Evolutionary conservation across 1,284 basidiomycete genomes (phyloP).

Genomic region (Hortiboletus rubellus): DNA sequence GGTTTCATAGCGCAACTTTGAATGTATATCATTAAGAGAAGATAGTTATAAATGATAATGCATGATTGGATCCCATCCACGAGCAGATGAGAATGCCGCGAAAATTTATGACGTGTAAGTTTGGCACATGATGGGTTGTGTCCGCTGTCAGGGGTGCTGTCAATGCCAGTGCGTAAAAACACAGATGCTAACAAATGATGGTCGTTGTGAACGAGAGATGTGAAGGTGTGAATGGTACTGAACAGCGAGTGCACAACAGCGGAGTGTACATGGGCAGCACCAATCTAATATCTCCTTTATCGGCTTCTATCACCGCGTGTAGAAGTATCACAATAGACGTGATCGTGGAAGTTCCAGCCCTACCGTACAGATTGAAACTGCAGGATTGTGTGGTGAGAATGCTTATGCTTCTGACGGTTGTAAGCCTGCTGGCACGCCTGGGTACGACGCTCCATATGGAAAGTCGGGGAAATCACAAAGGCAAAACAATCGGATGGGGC

Average conservation of each 20-base stretch:
- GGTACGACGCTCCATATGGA: constrained; percentile 11
- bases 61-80: constrained; percentile 29
- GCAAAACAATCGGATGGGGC: constrained; percentile 3
- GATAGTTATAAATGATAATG: constrained; percentile 34
- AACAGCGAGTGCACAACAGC: constrained; percentile 28
- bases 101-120: constrained; percentile 13
- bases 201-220: constrained; percentile 22
- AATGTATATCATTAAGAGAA: constrained; percentile 29
- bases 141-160: constrained; percentile 10
- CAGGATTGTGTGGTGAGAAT: constrained; percentile 5
- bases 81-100: constrained; percentile 19
- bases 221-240: constrained; percentile 19
- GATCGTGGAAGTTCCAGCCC: constrained; percentile 3
- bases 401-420: constrained; percentile 1
- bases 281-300: constrained; percentile 16
- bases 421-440: constrained; percentile 7
- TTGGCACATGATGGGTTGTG: constrained; percentile 10
- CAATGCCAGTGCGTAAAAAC: constrained; percentile 20
- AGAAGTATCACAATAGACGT: constrained; percentile 11
- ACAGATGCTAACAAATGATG: constrained; percentile 27
- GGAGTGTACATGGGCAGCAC: constrained; percentile 21
- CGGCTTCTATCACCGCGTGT: constrained; percentile 15
- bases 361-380: constrained; percentile 15
- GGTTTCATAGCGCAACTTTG: neutral
- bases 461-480: constrained; percentile 3